Evolutionary conservation across 768 basidiomycete genomes (phyloP), one percentile per base, ranked within the genome.

Genomic region (Suillus paluster): DNA sequence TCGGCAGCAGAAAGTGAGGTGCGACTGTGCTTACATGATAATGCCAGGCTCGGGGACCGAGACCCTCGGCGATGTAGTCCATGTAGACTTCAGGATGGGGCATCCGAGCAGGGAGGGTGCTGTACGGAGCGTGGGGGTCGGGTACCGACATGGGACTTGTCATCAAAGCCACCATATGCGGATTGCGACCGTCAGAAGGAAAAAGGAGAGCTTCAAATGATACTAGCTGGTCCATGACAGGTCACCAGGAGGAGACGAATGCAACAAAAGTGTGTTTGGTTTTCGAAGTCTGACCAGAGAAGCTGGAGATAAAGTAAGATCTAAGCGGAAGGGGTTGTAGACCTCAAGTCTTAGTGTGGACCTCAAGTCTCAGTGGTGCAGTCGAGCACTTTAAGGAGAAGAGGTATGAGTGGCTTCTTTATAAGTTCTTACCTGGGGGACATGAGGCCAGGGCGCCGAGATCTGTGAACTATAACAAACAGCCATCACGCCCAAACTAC

Each of bases 71-170:
- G 67, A 94, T 87, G 75, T 88, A 90, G 75, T 93, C 90, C 91
- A 94, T 94, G 70, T 90, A 86, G 45, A 91, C 84, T 73, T 93
- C 91, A 12, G 92, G 92, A 73, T 94, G 92, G 0, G 92, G 92
- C 80, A 91, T 83, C 57, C 88, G 86, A 50, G 85, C 76, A 36
- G 81, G 81, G 33, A 80, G 74, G 59, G 77, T 71, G 48, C 79
- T 79, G 58, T 82, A 81, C 12, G 80, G 74, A 15, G 75, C 76
- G 62, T 83, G 82, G 50, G 81, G 80, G 60, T 78, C 74, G 19
- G 78, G 76, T 61, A 79, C 68, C 58, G 80, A 72, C 63, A 68
- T 75, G 42, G 75, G 85, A 84, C 89, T 92, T 25, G 90, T 90
- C 88, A 88, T 87, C 62, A 94, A 83, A 59, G 82, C 77, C 39